phyloP scores from a whole-genome alignment of 768 basidiomycete species.

The Leccinellum rugosiceps region DNA sequence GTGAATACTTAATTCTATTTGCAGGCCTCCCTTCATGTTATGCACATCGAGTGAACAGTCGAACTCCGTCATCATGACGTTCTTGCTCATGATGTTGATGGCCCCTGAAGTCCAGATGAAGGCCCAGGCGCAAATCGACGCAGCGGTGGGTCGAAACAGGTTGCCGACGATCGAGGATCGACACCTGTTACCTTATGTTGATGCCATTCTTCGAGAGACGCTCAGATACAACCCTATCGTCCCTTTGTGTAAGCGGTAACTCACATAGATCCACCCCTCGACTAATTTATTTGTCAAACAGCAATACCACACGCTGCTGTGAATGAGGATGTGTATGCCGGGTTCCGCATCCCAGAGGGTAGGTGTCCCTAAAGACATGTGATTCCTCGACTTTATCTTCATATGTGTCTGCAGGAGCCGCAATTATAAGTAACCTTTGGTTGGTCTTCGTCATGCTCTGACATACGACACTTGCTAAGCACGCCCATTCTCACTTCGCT shows the following conservation, averaged over 20 bases:
- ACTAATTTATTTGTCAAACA: not conserved
- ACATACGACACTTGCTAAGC: not conserved
- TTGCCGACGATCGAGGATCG: constrained; percentile 17
- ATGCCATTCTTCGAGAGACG: constrained; percentile 19
- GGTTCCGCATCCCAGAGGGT: constrained; percentile 51
- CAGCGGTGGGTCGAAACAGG: constrained; percentile 10
- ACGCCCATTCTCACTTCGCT: not conserved
- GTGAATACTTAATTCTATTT: not conserved
- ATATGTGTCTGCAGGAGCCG: constrained; percentile 11
- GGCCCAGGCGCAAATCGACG: constrained; percentile 24
- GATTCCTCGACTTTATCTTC: not conserved
- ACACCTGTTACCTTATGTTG: constrained; percentile 17
- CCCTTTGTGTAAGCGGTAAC: constrained; percentile 14
- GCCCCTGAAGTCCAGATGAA: constrained; percentile 15
- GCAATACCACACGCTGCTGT: constrained; percentile 33
- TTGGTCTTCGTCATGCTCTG: not conserved
- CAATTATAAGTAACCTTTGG: constrained; percentile 20
- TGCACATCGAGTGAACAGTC: constrained; percentile 12
- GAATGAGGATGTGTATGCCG: constrained; percentile 41
- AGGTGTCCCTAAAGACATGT: not conserved
- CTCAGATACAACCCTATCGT: constrained; percentile 13
- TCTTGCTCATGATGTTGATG: constrained; percentile 19
- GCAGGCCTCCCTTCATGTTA: not conserved
- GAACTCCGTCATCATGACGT: constrained; percentile 21
- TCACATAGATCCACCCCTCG: not conserved